A percentile compares a stretch with the other conserved stretches of the same genome.
phyloP scores from a whole-genome alignment of 2,329 filamentous ascomycete species.

The Colletotrichum cereale region DNA sequence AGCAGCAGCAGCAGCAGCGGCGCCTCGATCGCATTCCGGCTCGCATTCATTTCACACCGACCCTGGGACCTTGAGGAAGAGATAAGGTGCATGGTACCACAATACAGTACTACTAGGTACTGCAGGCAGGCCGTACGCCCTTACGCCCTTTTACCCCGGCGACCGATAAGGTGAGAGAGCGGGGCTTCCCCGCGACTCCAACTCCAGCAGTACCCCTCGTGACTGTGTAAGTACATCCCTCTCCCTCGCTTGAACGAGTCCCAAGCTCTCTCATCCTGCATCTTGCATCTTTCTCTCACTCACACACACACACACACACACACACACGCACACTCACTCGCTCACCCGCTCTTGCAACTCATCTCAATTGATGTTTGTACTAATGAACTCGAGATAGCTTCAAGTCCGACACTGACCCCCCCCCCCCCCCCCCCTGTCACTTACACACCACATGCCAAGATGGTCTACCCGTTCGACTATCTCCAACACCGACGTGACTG shows the following conservation, averaged over 20 bases:
- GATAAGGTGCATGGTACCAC: background rate
- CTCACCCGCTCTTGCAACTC: background rate
- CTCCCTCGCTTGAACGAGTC: constrained; percentile 17
- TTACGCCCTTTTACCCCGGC: constrained; percentile 35
- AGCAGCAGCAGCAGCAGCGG: background rate
- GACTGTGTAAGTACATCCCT: constrained; percentile 33
- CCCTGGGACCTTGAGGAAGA: background rate
- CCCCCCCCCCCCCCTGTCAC: background rate
- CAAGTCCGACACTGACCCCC: background rate
- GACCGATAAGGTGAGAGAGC: constrained; percentile 27
- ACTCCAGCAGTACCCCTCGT: constrained; percentile 25
- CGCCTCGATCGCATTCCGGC: constrained; percentile 6
- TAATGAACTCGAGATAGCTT: background rate
- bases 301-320: no score
- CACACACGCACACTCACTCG: no score
- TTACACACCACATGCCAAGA: constrained; percentile 17
- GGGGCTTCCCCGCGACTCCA: constrained; percentile 39
- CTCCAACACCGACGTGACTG: constrained; percentile 79
- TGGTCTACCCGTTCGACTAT: constrained; percentile 62
- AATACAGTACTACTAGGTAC: background rate
- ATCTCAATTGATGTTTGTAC: background rate
- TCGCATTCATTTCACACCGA: background rate
- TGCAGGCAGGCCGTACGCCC: constrained; percentile 15
- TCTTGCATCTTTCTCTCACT: background rate
- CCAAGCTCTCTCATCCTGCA: background rate